Evolutionary conservation across 306 rosid species (phyloP).

Genomic region (Citrullus colocynthis): DNA sequence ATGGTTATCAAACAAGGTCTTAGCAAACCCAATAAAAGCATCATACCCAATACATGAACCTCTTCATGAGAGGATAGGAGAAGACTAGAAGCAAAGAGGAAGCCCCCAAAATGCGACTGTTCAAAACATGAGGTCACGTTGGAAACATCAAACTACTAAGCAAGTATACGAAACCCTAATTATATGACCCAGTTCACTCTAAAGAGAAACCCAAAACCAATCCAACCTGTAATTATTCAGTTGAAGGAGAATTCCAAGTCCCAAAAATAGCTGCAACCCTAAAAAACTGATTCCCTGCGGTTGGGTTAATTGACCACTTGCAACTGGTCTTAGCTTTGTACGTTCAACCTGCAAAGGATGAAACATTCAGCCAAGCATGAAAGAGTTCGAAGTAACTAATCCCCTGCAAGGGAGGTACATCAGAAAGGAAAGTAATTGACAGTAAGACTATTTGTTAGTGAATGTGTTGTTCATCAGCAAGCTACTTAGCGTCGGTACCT

Average conservation of each 20-base stretch:
- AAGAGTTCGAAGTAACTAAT: conserved; percentile 1
- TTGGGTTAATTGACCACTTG: conserved; percentile 81
- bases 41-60: conserved; percentile 80
- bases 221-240: conserved; percentile 73
- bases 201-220: background rate
- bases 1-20: no score
- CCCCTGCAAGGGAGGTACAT: background rate
- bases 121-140: conserved; percentile 11
- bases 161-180: background rate
- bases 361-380: conserved; percentile 8
- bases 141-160: background rate
- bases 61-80: conserved; percentile 94
- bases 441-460: background rate
- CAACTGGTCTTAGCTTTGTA: conserved; percentile 77
- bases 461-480: background rate
- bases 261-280: conserved; percentile 78
- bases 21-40: background rate
- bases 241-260: conserved; percentile 81
- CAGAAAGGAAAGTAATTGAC: background rate
- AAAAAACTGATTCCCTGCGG: conserved; percentile 78
- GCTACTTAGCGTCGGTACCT: background rate
- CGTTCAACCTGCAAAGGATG: conserved; percentile 66
- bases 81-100: conserved; percentile 82
- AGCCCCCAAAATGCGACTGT: conserved; percentile 77
- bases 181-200: background rate